phyloP scores from a whole-genome alignment of 257 asterid genomes.

The Solanum okadae region DNA sequence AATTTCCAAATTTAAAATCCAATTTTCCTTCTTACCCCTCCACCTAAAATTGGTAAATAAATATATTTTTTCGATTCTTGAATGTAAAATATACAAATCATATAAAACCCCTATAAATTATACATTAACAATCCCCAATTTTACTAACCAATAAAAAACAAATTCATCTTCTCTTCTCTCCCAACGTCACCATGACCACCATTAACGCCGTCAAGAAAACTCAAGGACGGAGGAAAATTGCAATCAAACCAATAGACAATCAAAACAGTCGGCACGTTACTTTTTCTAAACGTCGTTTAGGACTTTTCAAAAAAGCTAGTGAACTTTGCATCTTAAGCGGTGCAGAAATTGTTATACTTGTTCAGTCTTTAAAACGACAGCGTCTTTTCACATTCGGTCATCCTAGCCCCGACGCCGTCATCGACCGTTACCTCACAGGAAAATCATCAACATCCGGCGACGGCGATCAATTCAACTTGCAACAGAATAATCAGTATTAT shows the following conservation, averaged over 20 bases:
- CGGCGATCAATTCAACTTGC: background rate
- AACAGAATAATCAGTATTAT: slow-evolving; percentile 2
- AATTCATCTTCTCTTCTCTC: background rate
- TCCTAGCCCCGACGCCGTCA: slow-evolving; percentile 9
- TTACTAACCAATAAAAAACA: background rate
- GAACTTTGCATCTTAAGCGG: slow-evolving; percentile 26
- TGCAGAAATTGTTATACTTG: slow-evolving; percentile 16
- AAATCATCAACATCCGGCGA: background rate
- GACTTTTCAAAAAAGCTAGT: slow-evolving; percentile 26
- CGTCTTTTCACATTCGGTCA: slow-evolving; percentile 6
- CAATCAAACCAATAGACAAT: slow-evolving; percentile 20
- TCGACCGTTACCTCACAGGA: slow-evolving; percentile 1
- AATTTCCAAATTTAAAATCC: background rate
- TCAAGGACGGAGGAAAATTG: slow-evolving; percentile 20
- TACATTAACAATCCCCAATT: background rate
- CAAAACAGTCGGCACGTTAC: slow-evolving; percentile 13
- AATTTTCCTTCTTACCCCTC: background rate
- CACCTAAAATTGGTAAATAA: background rate
- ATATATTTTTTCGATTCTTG: background rate
- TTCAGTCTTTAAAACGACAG: slow-evolving; percentile 20
- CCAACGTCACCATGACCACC: background rate
- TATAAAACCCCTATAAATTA: background rate
- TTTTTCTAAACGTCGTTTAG: slow-evolving; percentile 22
- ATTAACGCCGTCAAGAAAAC: slow-evolving; percentile 11
- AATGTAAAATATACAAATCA: background rate